Conservation (phyloP, 148 eudicot species). For the Rhododendron williamsianum region DNA sequence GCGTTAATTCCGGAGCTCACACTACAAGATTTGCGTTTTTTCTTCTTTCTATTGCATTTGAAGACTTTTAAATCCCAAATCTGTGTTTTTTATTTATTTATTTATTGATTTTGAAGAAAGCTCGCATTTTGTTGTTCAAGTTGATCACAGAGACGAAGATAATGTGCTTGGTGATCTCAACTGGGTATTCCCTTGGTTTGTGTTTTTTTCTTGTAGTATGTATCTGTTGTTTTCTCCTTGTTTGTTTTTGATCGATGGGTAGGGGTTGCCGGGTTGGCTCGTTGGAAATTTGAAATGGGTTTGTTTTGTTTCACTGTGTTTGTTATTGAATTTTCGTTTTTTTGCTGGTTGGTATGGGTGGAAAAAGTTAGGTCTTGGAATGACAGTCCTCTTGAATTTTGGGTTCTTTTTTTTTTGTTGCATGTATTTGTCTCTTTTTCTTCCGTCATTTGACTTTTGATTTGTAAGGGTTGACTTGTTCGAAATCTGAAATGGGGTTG, state of each 20-base stretch:
- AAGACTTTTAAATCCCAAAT: not conserved
- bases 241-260: not conserved
- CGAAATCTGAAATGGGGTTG: not conserved
- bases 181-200: constrained; percentile 16
- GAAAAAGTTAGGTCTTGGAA: constrained; percentile 1
- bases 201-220: not conserved
- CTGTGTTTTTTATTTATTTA: not conserved
- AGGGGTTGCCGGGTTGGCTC: not conserved
- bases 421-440: not conserved
- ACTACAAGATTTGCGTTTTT: not conserved
- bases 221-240: not conserved
- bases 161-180: constrained; percentile 11
- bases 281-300: constrained; percentile 15
- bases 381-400: not conserved
- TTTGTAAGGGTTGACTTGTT: not conserved
- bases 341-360: constrained; percentile 8
- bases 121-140: constrained; percentile 6
- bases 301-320: constrained; percentile 10
- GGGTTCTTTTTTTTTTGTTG: not conserved
- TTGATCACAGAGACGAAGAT: constrained; percentile 4
- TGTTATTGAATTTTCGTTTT: not conserved
- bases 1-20: constrained; percentile 6
- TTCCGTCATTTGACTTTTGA: not conserved
- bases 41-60: not conserved
- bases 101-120: not conserved